Base-by-base conservation (phyloP, 441 rosid genomes). In the Flueggea neowawraea region DNA sequence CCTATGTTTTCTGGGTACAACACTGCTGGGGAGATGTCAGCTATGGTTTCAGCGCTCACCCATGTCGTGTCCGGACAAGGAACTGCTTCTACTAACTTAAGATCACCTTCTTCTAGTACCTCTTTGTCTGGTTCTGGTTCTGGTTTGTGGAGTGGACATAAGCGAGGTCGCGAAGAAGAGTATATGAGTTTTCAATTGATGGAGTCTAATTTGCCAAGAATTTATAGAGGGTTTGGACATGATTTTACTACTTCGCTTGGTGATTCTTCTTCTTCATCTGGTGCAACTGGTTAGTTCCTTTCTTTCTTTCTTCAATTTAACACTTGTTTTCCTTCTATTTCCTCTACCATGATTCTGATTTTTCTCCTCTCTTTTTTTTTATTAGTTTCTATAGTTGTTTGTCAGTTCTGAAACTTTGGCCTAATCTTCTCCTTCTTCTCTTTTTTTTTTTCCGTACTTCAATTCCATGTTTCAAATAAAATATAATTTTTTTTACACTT, bases 1-100 rank as follows among this genome's bases (percentile, higher is more conserved):
- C 12, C 69, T 59, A 47, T 70, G 59, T 73, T 73, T 47, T 59
- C 68, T 16, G 75, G 64, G 45, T 73, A 68, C 66, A 69, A 73
- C 44, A 71, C 66, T 10, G 51, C 67, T 0, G 61, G 75, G 10
- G 92, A 82, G 81, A 82, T 74, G 82, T 84, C 92, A 0, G 82
- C 79, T 0, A 78, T 86, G 73, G 89, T 86, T 12, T 76, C 85
- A 0, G 87, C 85, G 45, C 80, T 82, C 15, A 78, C 92, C 7
- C 80, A 77, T 22, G 86, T 84, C 28, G 80, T 80, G 39, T 80
- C 84, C 0, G 84, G 83, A 16, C 82, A 66, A 1, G 22, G 4
- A 10, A 36, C 43, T 0, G 54, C 41, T 36, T 3, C 41, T 1
- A 36, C 41, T 36, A 5, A 5, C 41, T 36, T 36, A 8, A 8